These are phyloP conservation scores for Gossypium sturtianum DNA, from an alignment of 345 rosid species.

Conservation along the genomic window DNA sequence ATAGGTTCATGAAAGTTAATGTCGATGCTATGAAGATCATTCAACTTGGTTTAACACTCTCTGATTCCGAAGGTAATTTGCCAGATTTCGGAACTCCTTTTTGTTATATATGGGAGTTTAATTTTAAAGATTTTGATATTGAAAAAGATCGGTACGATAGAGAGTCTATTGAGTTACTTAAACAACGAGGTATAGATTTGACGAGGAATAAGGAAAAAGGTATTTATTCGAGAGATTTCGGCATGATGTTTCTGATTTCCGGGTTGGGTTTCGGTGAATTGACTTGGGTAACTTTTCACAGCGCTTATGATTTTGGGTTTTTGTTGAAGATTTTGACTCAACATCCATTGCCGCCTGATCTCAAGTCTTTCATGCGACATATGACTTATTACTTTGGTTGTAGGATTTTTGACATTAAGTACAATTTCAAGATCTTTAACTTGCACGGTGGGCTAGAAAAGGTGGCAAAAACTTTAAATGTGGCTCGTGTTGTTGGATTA, in stretches of 20 bases:
- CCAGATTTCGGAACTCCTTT: background rate
- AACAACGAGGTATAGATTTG: background rate
- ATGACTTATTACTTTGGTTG: too few relatives aligned
- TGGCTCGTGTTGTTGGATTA: too few relatives aligned
- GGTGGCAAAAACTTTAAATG: too few relatives aligned
- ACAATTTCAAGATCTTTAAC: too few relatives aligned
- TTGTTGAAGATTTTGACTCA: background rate
- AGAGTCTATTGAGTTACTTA: background rate
- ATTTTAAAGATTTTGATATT: background rate
- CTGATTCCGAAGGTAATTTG: background rate
- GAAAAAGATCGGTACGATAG: background rate
- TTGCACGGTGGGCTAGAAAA: too few relatives aligned
- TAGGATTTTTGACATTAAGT: too few relatives aligned
- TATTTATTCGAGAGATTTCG: background rate
- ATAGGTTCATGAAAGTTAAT: background rate
- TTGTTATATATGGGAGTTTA: background rate
- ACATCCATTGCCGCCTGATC: background rate
- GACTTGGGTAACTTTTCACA: background rate
- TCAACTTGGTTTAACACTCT: background rate
- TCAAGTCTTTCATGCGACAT: too few relatives aligned
- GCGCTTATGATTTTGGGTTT: background rate
- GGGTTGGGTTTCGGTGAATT: background rate
- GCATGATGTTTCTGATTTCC: background rate
- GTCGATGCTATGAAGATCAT: background rate
- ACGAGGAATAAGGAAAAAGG: background rate